Evolutionary conservation across 2,329 filamentous ascomycete genomes (phyloP).

Genomic region (Plenodomus lindquistii): DNA sequence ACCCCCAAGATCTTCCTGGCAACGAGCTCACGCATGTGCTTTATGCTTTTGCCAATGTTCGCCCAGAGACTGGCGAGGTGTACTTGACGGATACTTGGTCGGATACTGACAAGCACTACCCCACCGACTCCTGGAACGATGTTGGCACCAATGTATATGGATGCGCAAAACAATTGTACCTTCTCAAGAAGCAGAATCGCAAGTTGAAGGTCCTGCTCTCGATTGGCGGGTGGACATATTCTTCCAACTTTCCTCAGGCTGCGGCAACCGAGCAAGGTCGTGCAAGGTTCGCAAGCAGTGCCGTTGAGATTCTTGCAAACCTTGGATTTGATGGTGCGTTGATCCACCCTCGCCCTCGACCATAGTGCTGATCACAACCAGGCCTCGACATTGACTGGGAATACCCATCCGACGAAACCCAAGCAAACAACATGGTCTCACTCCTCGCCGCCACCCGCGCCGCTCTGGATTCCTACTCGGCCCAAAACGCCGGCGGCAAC

Average conservation of each 20-base stretch:
- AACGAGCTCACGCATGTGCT: constrained; percentile 43
- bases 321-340: constrained; percentile 43
- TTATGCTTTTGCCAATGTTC: constrained; percentile 45
- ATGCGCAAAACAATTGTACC: constrained; percentile 43
- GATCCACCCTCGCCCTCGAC: neutral
- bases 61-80: constrained; percentile 42
- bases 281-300: constrained; percentile 39
- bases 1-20: constrained; percentile 41
- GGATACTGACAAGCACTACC: constrained; percentile 45
- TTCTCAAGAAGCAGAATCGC: constrained; percentile 42
- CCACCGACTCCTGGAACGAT: constrained; percentile 46
- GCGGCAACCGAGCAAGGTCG: constrained; percentile 36
- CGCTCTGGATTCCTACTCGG: constrained; percentile 49
- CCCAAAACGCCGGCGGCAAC: constrained; percentile 42
- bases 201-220: constrained; percentile 44
- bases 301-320: constrained; percentile 36
- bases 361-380: constrained; percentile 1
- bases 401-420: constrained; percentile 35
- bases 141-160: constrained; percentile 45
- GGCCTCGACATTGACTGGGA: constrained; percentile 46
- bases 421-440: constrained; percentile 40
- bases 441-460: constrained; percentile 35
- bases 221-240: constrained; percentile 47
- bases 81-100: constrained; percentile 44
- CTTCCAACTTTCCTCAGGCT: constrained; percentile 39